Evolutionary conservation across 2,329 filamentous ascomycete genomes (phyloP).

Genomic region (Microcyclospora pomicola): DNA sequence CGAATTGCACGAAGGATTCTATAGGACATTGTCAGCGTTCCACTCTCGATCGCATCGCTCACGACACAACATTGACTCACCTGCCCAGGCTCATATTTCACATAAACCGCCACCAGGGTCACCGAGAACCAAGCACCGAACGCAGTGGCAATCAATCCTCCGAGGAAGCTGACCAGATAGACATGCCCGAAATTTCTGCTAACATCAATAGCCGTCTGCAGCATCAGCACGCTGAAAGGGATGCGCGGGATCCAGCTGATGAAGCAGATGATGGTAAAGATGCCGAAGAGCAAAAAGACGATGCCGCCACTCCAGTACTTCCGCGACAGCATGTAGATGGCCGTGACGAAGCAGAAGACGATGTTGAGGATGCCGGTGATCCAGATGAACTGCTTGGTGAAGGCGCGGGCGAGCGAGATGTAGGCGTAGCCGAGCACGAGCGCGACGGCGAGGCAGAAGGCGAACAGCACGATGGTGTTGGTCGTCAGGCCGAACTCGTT

Average conservation of each 20-base stretch:
- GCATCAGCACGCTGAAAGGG: constrained; percentile 81
- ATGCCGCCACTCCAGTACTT: constrained; percentile 75
- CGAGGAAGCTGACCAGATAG: constrained; percentile 71
- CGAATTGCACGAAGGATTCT: constrained; percentile 41
- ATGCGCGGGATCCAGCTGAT: constrained; percentile 81
- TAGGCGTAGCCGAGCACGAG: constrained; percentile 65
- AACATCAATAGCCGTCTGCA: constrained; percentile 73
- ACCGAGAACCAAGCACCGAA: constrained; percentile 77
- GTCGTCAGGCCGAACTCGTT: constrained; percentile 60
- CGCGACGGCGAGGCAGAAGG: constrained; percentile 60
- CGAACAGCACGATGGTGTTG: constrained; percentile 76
- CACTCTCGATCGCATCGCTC: not conserved
- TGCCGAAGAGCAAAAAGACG: constrained; percentile 69
- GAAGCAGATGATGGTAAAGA: constrained; percentile 72
- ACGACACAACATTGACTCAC: too few relatives aligned
- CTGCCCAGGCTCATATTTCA: constrained; percentile 57
- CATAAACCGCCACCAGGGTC: constrained; percentile 75
- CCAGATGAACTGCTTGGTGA: constrained; percentile 83
- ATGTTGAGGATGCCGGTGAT: constrained; percentile 82
- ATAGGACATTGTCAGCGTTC: constrained; percentile 4
- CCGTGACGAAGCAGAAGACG: constrained; percentile 67
- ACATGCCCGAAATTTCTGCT: constrained; percentile 74
- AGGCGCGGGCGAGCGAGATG: constrained; percentile 39
- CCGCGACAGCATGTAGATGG: constrained; percentile 68
- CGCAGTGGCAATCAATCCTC: constrained; percentile 60